Percentiles rank a stretch among this genome's conserved stretches.
phyloP scores from a whole-genome alignment of 139 green algal genomes.

The Chlamydomonas applanata region DNA sequence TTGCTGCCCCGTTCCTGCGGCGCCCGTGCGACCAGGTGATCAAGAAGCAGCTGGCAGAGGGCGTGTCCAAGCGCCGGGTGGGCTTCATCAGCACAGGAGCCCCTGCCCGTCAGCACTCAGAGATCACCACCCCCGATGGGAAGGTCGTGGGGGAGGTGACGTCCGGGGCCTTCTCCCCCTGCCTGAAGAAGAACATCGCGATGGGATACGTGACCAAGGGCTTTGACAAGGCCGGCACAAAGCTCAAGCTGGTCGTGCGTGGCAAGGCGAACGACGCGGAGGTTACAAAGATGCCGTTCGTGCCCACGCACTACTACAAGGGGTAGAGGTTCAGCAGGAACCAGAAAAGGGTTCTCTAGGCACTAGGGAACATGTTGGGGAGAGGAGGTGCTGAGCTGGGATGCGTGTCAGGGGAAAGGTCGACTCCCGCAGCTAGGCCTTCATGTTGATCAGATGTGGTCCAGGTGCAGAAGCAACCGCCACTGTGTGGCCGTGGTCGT shows the following conservation, averaged over 20 bases:
- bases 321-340: no score
- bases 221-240: constrained; percentile 88
- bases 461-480: no score
- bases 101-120: constrained; percentile 78
- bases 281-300: constrained; percentile 99
- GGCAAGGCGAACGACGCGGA: constrained; percentile 79
- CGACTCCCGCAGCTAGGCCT: no score
- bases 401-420: no score
- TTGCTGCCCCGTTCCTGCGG: no score
- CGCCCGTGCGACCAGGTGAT: constrained; percentile 62
- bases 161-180: constrained; percentile 90
- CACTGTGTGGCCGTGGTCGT: no score
- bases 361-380: no score
- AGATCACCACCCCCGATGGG: constrained; percentile 75
- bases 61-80: constrained; percentile 81
- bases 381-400: no score
- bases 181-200: constrained; percentile 96
- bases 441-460: no score
- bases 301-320: constrained; percentile 92
- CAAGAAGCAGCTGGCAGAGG: constrained; percentile 91
- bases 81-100: constrained; percentile 88
- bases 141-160: constrained; percentile 87
- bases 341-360: no score
- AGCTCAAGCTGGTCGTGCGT: constrained; percentile 92
- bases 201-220: constrained; percentile 98